These are phyloP conservation scores for Penicillium griseofulvum DNA, from an alignment of 2,329 filamentous ascomycete genomes.

Conservation along the genomic window DNA sequence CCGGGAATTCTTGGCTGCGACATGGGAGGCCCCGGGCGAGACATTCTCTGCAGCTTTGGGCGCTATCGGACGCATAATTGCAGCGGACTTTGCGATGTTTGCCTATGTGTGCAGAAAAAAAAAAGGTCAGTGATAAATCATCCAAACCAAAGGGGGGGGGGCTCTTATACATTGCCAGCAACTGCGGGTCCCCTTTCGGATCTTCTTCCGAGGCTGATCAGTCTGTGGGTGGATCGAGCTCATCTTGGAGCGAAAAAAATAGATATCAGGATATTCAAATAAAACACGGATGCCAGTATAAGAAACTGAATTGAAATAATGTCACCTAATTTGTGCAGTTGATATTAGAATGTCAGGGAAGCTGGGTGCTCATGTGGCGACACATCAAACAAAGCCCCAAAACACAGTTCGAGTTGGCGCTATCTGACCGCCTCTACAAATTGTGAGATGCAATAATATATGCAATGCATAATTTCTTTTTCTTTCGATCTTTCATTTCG, in stretches of 20 bases:
- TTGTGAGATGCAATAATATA: neutral
- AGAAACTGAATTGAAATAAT: neutral
- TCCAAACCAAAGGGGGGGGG: no score
- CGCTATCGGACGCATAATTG: conserved; percentile 8
- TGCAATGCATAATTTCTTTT: neutral
- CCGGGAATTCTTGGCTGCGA: conserved; percentile 14
- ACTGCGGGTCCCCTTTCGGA: conserved; percentile 18
- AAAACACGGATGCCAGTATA: neutral
- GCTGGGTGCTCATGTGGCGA: neutral
- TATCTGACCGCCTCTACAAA: neutral
- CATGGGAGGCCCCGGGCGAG: conserved; percentile 6
- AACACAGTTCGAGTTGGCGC: neutral
- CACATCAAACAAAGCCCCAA: neutral
- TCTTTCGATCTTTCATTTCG: neutral
- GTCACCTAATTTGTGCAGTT: neutral
- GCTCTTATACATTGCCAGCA: conserved; percentile 17
- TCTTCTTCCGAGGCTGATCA: conserved; percentile 16
- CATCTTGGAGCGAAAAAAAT: neutral
- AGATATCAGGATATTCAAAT: neutral
- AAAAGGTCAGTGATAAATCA: neutral
- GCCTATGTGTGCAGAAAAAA: neutral
- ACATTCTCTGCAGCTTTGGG: conserved; percentile 14
- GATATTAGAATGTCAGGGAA: neutral
- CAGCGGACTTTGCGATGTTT: conserved; percentile 19
- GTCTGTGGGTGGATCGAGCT: neutral